These are phyloP conservation scores for Boletus patriciae DNA, from an alignment of 768 basidiomycete species.

Conservation along the genomic window DNA sequence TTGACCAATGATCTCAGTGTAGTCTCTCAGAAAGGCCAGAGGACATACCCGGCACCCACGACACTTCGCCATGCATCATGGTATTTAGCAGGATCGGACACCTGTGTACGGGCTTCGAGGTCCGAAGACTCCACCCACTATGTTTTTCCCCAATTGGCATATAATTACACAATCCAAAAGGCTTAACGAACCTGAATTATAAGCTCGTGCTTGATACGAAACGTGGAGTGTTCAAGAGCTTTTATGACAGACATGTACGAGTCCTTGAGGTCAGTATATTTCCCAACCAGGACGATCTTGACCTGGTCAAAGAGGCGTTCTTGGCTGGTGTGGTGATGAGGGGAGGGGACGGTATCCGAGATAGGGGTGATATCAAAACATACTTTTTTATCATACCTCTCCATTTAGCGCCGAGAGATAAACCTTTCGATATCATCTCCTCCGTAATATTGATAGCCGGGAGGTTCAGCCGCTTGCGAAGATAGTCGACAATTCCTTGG, in stretches of 20 bases:
- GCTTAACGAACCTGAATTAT: conserved; percentile 61
- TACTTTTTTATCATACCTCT: conserved; percentile 79
- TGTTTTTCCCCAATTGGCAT: conserved; percentile 3
- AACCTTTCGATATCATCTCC: conserved; percentile 61
- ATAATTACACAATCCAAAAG: not conserved
- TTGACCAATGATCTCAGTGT: conserved; percentile 32
- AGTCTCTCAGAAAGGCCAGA: not conserved
- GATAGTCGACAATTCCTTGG: conserved; percentile 87
- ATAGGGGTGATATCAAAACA: conserved; percentile 21
- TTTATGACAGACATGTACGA: conserved; percentile 99
- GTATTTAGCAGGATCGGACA: conserved; percentile 79
- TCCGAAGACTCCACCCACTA: conserved; percentile 98
- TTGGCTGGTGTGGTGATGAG: conserved; percentile 54
- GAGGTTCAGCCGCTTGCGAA: conserved; percentile 80
- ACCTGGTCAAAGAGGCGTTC: conserved; percentile 90
- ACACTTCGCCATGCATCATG: conserved; percentile 95
- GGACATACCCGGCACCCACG: conserved; percentile 79
- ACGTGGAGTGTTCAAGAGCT: conserved; percentile 94
- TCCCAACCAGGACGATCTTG: conserved; percentile 89
- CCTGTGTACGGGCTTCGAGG: conserved; percentile 79
- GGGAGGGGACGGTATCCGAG: not conserved
- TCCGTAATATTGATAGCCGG: conserved; percentile 52
- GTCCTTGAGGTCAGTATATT: conserved; percentile 95
- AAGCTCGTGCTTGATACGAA: conserved; percentile 85
- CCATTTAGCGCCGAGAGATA: conserved; percentile 73